A percentile compares a stretch with the other conserved stretches of the same genome.
Conservation (phyloP, 176 grass and related monocot genomes). For the Cenchrus fungigraminus region DNA sequence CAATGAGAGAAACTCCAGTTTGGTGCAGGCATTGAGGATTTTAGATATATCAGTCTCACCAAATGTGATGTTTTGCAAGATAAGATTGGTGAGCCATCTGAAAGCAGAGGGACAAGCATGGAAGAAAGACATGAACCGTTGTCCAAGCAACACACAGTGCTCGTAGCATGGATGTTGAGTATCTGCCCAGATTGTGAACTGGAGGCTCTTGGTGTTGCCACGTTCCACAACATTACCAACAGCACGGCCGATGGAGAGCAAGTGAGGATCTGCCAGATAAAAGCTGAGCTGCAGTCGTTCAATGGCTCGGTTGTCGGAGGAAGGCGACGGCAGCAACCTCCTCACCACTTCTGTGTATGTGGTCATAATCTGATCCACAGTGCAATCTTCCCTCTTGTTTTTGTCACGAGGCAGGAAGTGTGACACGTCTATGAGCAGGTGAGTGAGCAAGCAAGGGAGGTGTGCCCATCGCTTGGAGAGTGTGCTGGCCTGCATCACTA, state of each 20-base stretch:
- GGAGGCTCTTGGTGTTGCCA: neutral
- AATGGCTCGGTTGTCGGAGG: neutral
- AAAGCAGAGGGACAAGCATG: neutral
- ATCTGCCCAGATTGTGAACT: slow-evolving; percentile 9
- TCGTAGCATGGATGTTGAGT: neutral
- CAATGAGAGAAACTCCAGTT: slow-evolving; percentile 7
- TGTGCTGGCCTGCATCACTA: neutral
- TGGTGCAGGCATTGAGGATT: slow-evolving; percentile 19
- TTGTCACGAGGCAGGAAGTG: neutral
- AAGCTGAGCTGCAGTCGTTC: neutral
- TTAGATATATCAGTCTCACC: neutral
- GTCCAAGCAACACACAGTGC: neutral
- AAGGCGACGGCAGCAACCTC: neutral
- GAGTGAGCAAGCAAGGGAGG: neutral
- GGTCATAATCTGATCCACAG: neutral
- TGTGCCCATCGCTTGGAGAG: neutral
- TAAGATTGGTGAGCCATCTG: slow-evolving; percentile 23
- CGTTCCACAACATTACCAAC: neutral
- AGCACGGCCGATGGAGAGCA: neutral
- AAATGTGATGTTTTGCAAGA: neutral
- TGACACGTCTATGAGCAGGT: neutral
- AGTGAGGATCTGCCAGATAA: neutral
- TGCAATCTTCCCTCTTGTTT: neutral
- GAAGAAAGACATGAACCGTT: slow-evolving; percentile 12
- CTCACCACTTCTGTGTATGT: neutral